Evolutionary conservation across 805 yeast species (phyloP), one percentile per base, ranked within the genome.

Genomic region (Metschnikowia rubicola): DNA sequence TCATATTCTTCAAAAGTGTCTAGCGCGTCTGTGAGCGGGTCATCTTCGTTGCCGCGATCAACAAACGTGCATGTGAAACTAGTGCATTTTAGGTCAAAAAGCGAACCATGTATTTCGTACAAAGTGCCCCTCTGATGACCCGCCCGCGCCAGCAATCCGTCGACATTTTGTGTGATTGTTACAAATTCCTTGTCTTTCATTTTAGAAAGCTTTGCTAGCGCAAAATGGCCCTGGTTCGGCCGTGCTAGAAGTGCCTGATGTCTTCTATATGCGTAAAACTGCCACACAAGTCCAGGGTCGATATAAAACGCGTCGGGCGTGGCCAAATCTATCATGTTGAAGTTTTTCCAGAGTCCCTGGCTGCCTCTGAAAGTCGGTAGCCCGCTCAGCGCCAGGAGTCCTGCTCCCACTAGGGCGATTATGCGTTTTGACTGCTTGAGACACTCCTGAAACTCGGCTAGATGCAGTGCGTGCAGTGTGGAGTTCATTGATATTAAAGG

Each of bases 261-360:
- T 38, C 97, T 62, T 51, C 95, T 67, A 63, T 80, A 80, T 4
- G 88, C 74, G 64, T 90, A 89, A 58, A 86, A 89, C 60, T 87
- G 92, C 97, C 97, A 89, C 8, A 90, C 96, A 9, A 88, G 70
- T 0, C 88, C 87, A 0, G 97, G 96, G 60, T 89, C 91, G 15
- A 73, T 71, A 49, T 82, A 78, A 62, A 90, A 89, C 5, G 96
- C 96, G 60, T 89, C 96, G 0, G 96, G 96, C 0, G 96, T 89
- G 8, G 96, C 96, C 37, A 90, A 70, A 59, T 89, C 96, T 38
- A 87, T 83, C 56, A 90, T 81, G 43, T 84, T 84, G 66, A 80
- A 85, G 51, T 80, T 80, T 50, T 80, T 74, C 96, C 96, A 89
- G 29, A 84, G 67, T 0, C 94, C 92, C 42, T 83, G 82, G 0